Base-by-base conservation (phyloP, 371 early-diverging fungal species). In the Actinomortierella wolfii region DNA sequence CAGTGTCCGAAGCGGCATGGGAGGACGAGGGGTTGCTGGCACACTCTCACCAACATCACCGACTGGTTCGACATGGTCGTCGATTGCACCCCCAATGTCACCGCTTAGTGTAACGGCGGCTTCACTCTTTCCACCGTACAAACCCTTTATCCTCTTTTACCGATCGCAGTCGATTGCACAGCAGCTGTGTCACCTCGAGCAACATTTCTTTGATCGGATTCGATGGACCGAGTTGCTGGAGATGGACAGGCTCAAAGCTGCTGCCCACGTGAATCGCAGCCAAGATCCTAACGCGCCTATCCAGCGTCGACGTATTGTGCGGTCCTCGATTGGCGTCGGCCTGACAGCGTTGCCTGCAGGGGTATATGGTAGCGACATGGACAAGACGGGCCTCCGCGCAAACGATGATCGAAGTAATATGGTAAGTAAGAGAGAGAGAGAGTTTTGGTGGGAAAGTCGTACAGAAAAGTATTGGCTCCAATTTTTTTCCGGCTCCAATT, bases 191-290 rank as follows among this genome's bases (percentile, higher is more conserved):
- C 45, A 83, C 7, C 69, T 86, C 14, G 86, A 86, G 57, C 76
- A 80, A 46, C 64, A 67, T 9, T 83, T 86, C 67, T 59, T 86
- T 7, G 80, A 81, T 43, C 73, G 78, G 21, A 77, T 86, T 1
- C 77, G 78, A 24, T 86, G 86, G 86, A 78, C 81, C 57, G 86
- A 86, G 53, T 58, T 86, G 18, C 65, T 80, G 9, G 86, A 86
- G 57, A 51, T 84, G 21, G 71, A 85, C 25, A 75, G 85, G 79
- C 64, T 59, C 15, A 66, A 59, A 39, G 73, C 73, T 2, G 73
- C 34, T 34, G 34, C 34, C n/a, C n/a, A n/a, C n/a, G n/a, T n/a
- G n/a, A n/a, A n/a, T n/a, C 66, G 52, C 79, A 79, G 26, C 65
- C 57, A 13, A 39, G 60, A 44, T 68, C 66, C 42, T 21, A 13